Evolutionary conservation across 176 grass and related monocot genomes (phyloP).

Genomic region (Cenchrus fungigraminus): DNA sequence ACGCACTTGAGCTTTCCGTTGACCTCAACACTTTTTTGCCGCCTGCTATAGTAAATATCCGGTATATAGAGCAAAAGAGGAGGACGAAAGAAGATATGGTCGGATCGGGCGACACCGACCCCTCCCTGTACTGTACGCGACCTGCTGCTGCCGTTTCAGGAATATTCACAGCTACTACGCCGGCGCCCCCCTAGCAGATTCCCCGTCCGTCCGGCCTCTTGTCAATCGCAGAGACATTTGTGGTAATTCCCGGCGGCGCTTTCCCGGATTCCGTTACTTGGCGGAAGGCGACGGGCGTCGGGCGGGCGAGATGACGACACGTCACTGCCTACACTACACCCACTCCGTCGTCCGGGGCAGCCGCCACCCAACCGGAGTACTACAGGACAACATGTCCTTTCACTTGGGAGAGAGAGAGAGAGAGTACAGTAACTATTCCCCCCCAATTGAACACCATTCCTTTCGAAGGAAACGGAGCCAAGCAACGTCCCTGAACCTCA

Average conservation of each 20-base stretch:
- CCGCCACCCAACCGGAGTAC: conserved; percentile 6
- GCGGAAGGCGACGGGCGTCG: conserved; percentile 44
- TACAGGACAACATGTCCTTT: neutral
- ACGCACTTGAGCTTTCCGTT: conserved; percentile 2
- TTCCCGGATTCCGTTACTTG: conserved; percentile 51
- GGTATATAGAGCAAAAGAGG: neutral
- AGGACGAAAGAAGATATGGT: conserved; percentile 30
- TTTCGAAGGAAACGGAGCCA: neutral
- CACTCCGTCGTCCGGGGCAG: conserved; percentile 13
- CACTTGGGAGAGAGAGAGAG: neutral
- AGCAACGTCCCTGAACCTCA: neutral
- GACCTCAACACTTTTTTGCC: neutral
- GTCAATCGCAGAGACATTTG: conserved; percentile 12
- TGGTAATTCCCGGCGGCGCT: conserved; percentile 7
- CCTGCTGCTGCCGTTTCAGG: conserved; percentile 38
- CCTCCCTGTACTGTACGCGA: too few species aligned
- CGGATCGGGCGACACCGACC: conserved; percentile 3
- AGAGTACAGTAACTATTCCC: neutral
- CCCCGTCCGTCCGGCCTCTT: neutral
- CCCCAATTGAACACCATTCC: neutral
- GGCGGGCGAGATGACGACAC: conserved; percentile 37
- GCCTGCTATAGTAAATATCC: neutral
- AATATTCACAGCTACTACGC: conserved; percentile 53
- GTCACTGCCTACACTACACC: conserved; percentile 22
- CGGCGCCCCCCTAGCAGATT: conserved; percentile 33